A percentile compares a stretch with the other conserved stretches of the same genome.
Evolutionary conservation across 176 grass and related monocot species (phyloP).

Genomic region (Echinochloa phyllopogon): DNA sequence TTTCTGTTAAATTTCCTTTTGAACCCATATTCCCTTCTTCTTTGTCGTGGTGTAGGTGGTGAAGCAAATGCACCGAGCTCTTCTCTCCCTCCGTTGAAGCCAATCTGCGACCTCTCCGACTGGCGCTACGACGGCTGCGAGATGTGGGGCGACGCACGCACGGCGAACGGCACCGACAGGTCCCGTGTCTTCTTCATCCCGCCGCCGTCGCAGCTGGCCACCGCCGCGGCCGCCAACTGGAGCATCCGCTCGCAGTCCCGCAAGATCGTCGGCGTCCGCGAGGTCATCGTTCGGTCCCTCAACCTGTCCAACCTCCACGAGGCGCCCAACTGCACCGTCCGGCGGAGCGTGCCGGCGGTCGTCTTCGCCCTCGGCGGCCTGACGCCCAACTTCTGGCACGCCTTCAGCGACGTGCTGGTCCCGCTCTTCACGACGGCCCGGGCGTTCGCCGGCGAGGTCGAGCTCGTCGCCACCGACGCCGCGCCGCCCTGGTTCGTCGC

Average conservation of each 20-base stretch:
- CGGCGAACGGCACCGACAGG: not conserved
- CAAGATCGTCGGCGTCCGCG: constrained; percentile 3
- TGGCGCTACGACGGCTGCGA: constrained; percentile 11
- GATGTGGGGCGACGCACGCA: constrained; percentile 33
- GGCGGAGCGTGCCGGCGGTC: not conserved
- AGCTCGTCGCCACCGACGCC: constrained; percentile 52
- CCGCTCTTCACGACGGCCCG: constrained; percentile 66
- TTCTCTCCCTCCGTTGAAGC: not conserved
- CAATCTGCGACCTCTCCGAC: constrained; percentile 28
- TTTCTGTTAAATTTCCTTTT: not conserved
- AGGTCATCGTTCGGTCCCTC: constrained; percentile 6
- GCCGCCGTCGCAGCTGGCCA: not conserved
- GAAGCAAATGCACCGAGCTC: not conserved
- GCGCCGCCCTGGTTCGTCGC: constrained; percentile 48
- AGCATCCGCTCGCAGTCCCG: constrained; percentile 23
- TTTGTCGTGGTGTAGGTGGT: not conserved
- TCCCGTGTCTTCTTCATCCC: constrained; percentile 32
- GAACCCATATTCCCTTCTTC: not conserved
- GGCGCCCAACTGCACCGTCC: constrained; percentile 11
- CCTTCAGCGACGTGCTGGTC: constrained; percentile 62
- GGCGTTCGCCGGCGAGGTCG: constrained; percentile 61
- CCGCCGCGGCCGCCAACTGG: not conserved
- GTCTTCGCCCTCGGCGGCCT: constrained; percentile 17
- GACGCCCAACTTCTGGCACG: constrained; percentile 57
- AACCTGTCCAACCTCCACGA: constrained; percentile 6